Evolutionary conservation across 306 rosid species (phyloP).

Genomic region (Sphenostylis stenocarpa): DNA sequence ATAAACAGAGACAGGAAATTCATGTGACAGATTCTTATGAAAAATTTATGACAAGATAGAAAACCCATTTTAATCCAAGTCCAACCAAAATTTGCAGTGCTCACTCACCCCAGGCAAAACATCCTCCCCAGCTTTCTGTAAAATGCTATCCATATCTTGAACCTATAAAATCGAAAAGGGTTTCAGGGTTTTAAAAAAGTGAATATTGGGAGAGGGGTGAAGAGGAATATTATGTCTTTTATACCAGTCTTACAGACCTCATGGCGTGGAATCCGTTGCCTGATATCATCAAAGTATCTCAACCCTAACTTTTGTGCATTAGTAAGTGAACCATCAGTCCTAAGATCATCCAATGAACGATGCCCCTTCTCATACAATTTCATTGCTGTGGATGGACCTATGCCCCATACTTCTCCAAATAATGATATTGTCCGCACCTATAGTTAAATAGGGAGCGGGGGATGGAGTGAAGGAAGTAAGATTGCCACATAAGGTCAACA

Average conservation of each 20-base stretch:
- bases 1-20: neutral
- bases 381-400: slow-evolving; percentile 91
- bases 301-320: slow-evolving; percentile 83
- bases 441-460: slow-evolving; percentile 28
- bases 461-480: neutral
- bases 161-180: slow-evolving; percentile 54
- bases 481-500: slow-evolving; percentile 19
- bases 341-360: slow-evolving; percentile 74
- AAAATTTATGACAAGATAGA: slow-evolving; percentile 9
- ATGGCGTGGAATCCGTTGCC: slow-evolving; percentile 75
- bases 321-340: slow-evolving; percentile 67
- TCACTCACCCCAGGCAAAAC: slow-evolving; percentile 82
- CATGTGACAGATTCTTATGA: neutral
- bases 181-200: neutral
- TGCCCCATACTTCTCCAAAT: slow-evolving; percentile 96
- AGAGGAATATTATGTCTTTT: neutral
- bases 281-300: slow-evolving; percentile 87
- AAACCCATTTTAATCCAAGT: neutral
- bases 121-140: slow-evolving; percentile 74
- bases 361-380: slow-evolving; percentile 87
- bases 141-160: slow-evolving; percentile 74
- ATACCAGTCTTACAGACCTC: slow-evolving; percentile 53
- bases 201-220: neutral
- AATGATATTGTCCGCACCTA: slow-evolving; percentile 80
- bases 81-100: neutral